Base-by-base conservation (phyloP, 352 stramenopile species). In the Salisapilia sapeloensis region DNA sequence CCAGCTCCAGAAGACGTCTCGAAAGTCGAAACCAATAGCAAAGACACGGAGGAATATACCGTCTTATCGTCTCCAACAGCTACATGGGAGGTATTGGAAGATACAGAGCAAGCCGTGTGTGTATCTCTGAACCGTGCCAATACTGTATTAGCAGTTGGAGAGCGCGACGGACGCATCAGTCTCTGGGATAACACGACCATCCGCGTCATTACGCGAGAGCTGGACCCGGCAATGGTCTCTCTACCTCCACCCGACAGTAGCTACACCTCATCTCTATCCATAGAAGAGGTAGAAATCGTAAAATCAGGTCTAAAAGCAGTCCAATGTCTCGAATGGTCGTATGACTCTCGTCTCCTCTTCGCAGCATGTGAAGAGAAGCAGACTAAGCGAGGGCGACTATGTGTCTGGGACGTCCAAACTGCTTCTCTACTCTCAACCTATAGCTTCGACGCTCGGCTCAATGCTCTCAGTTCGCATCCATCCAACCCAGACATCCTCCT, bases 111-210 rank as follows among this genome's bases (percentile, higher is more conserved):
- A 44, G 62, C 71, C 13, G 56, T 72, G 38, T 84, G 74, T 29
- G 38, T 85, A 22, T 60, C 66, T 2, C 42, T 81, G 20, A 89
- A 83, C 41, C 42, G 58, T 0, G 53, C 53, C 10, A 48, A 67
- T 21, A 80, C 64, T 24, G 38, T 89, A 30, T 42, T 86, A 9
- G 71, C 69, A 4, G 66, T 89, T 16, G 74, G 74, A 28, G 70
- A 86, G 45, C 71, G 70, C 22, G 74, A 84, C 21, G 74, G 74
- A 4, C 60, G 71, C 25, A 53, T 89, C n/a, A 82, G 56, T 6
- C 60, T 89, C 17, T 89, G 74, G 74, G 74, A 89, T 46, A 85
- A 82, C 36, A 72, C 66, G 18, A 75, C 57, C 5, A 62, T 89
- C 10, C 67, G 64, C 16, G 69, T 80, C 18, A 78, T 85, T 45